Conservation (phyloP, 179 eudicot species). For the Heliamphora pulchella region DNA sequence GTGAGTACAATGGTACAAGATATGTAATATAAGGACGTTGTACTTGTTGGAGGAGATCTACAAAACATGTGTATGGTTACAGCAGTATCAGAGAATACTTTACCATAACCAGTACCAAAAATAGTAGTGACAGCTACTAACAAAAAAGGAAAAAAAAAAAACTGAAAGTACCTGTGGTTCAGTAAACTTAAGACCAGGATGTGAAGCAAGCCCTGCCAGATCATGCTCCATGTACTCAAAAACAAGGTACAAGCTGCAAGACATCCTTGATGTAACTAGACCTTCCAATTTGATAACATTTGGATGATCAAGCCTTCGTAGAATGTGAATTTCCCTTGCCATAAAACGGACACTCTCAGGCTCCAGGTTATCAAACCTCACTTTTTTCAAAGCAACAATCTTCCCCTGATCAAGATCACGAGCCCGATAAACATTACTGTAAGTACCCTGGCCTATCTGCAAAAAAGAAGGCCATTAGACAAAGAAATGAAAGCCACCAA, state of each 20-base stretch:
- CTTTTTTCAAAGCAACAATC: constrained; percentile 86
- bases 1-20: neutral
- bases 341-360: constrained; percentile 24
- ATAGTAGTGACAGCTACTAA: neutral
- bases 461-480: constrained; percentile 17
- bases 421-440: constrained; percentile 84
- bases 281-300: constrained; percentile 72
- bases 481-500: constrained; percentile 7
- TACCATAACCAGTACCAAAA: neutral
- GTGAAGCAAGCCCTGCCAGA: constrained; percentile 76
- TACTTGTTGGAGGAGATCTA: neutral
- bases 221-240: constrained; percentile 90
- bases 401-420: constrained; percentile 75
- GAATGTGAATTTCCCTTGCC: constrained; percentile 75
- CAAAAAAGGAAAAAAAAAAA: neutral
- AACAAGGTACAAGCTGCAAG: constrained; percentile 80
- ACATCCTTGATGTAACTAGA: constrained; percentile 78
- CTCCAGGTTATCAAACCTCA: constrained; percentile 79
- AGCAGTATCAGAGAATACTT: neutral
- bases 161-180: constrained; percentile 54
- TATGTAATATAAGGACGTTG: neutral
- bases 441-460: constrained; percentile 93
- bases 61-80: neutral
- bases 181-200: constrained; percentile 63
- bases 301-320: constrained; percentile 69